Evolutionary conservation across 139 green algal genomes (phyloP).

Genomic region (Chlorella sp.): DNA sequence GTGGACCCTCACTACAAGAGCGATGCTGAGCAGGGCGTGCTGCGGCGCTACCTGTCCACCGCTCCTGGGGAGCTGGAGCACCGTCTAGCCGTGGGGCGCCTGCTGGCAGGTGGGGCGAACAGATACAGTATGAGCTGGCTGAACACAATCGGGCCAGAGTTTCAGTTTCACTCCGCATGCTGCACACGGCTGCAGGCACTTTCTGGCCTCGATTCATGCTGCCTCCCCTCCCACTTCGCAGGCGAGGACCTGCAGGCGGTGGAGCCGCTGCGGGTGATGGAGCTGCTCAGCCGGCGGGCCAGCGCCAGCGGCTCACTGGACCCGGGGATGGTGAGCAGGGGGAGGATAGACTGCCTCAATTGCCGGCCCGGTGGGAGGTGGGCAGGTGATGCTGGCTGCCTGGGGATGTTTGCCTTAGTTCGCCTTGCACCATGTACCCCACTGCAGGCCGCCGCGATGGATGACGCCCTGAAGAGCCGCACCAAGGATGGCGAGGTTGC

Average conservation of each 20-base stretch:
- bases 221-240: not conserved
- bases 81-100: conserved; percentile 4
- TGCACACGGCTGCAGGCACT: too few species aligned
- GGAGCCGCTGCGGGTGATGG: conserved; percentile 36
- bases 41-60: not conserved
- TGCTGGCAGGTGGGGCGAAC: conserved; percentile 30
- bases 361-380: too few species aligned
- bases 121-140: too few species aligned
- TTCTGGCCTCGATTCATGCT: too few species aligned
- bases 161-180: too few species aligned
- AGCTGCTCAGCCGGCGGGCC: conserved; percentile 23
- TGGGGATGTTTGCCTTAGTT: too few species aligned
- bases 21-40: conserved; percentile 2
- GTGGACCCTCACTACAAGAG: conserved; percentile 7
- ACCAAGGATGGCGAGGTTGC: too few species aligned
- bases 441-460: not conserved
- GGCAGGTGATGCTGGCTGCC: too few species aligned
- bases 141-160: too few species aligned
- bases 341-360: not conserved
- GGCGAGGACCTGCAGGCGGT: conserved; percentile 11
- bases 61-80: not conserved
- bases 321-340: not conserved
- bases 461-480: conserved; percentile 22
- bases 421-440: not conserved
- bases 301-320: not conserved